phyloP scores from a whole-genome alignment of 305 asterid species.

The Salvia sclarea region DNA sequence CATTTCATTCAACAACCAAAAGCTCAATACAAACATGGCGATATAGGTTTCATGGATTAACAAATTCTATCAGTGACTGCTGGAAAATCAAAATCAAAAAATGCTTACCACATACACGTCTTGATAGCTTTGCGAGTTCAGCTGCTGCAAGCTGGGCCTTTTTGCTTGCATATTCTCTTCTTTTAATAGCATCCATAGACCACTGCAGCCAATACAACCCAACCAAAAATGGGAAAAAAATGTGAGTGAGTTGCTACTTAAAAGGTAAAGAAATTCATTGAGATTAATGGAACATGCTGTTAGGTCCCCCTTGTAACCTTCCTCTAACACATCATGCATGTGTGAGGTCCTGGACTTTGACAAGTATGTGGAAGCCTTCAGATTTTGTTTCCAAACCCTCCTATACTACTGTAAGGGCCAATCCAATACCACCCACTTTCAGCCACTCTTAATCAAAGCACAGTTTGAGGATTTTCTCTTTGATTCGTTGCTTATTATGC shows the following conservation, averaged over 20 bases:
- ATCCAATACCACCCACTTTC: constrained; percentile 10
- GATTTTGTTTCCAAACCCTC: background rate
- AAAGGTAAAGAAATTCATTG: constrained; percentile 25
- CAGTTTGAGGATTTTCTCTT: constrained; percentile 3
- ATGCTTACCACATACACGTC: constrained; percentile 93
- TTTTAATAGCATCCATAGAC: constrained; percentile 79
- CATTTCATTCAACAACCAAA: constrained; percentile 7
- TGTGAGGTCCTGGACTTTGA: constrained; percentile 20
- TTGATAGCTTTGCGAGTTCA: constrained; percentile 91
- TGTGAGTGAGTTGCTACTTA: constrained; percentile 9
- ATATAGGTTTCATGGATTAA: constrained; percentile 16
- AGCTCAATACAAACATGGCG: constrained; percentile 11
- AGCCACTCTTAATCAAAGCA: constrained; percentile 10
- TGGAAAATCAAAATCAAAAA: constrained; percentile 25
- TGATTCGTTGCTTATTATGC: background rate
- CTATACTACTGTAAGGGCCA: constrained; percentile 4
- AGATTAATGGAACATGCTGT: background rate
- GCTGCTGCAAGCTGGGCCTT: constrained; percentile 98
- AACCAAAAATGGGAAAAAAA: background rate
- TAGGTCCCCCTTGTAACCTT: background rate
- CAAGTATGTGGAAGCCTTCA: background rate
- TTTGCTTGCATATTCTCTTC: constrained; percentile 91
- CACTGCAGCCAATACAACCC: constrained; percentile 47
- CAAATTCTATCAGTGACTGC: constrained; percentile 6
- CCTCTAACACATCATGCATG: constrained; percentile 6